Conservation (phyloP, 2,329 filamentous ascomycete genomes). For the Aspergillus proliferans region DNA sequence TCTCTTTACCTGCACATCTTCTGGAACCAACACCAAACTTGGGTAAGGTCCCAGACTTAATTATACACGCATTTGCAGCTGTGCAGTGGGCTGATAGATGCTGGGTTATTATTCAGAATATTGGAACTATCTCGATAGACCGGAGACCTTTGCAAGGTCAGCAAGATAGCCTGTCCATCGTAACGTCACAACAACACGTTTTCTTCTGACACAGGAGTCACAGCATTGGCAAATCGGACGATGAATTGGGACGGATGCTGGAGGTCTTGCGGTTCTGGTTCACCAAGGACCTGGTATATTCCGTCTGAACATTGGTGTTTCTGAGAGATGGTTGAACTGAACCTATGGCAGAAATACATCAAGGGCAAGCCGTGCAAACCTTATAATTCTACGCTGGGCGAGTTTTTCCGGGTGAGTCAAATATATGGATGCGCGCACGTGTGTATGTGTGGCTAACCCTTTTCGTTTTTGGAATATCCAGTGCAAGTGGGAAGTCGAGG, state of each 20-base stretch:
- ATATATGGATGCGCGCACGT: neutral
- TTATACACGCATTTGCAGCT: neutral
- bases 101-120: constrained; percentile 57
- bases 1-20: constrained; percentile 90
- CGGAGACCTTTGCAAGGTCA: constrained; percentile 74
- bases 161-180: constrained; percentile 19
- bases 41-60: constrained; percentile 37
- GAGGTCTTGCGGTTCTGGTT: constrained; percentile 96
- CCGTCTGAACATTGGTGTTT: neutral
- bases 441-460: constrained; percentile 4
- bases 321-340: constrained; percentile 12
- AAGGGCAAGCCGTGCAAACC: constrained; percentile 98
- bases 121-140: constrained; percentile 96
- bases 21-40: constrained; percentile 94
- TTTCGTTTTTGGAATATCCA: constrained; percentile 31
- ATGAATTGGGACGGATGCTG: constrained; percentile 87
- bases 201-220: constrained; percentile 32
- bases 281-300: constrained; percentile 75
- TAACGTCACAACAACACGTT: constrained; percentile 6
- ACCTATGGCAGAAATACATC: constrained; percentile 68
- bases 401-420: constrained; percentile 82
- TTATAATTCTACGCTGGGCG: constrained; percentile 93
- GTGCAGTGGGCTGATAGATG: constrained; percentile 10
- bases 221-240: constrained; percentile 80
- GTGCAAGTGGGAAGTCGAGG: constrained; percentile 93